A percentile compares a stretch with the other conserved stretches of the same genome.
Conservation (phyloP, 164 flowering plant genomes). For the Akebia trifoliata region DNA sequence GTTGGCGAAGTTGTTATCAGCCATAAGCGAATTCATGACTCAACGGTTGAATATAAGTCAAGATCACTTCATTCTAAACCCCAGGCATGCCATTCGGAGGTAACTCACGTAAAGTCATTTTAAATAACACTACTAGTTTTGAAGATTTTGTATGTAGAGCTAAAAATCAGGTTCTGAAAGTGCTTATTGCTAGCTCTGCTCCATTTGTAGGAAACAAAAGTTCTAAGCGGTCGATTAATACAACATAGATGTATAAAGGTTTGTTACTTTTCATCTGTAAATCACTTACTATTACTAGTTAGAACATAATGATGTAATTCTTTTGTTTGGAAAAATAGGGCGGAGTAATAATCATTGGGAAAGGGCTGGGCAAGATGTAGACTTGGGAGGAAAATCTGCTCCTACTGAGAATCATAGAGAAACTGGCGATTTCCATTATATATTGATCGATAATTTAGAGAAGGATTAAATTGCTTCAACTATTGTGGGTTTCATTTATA, state of each 20-base stretch:
- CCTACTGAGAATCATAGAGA: background rate
- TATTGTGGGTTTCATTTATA: conserved; percentile 33
- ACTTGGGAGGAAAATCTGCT: conserved; percentile 23
- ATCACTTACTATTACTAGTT: background rate
- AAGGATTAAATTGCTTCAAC: conserved; percentile 31
- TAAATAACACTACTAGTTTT: background rate
- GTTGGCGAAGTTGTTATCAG: background rate
- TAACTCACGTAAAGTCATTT: background rate
- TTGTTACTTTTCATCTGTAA: background rate
- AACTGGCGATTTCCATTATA: conserved; percentile 6
- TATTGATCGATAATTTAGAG: conserved; percentile 47
- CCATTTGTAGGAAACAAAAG: background rate
- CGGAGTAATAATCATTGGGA: background rate
- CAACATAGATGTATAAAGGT: conserved; percentile 1
- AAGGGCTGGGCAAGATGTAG: conserved; percentile 18
- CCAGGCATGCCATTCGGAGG: background rate
- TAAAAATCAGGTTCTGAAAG: background rate
- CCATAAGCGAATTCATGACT: background rate
- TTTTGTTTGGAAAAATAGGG: conserved; percentile 13
- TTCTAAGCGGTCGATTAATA: background rate
- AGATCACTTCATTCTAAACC: background rate
- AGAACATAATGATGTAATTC: conserved; percentile 4
- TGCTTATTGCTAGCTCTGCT: background rate
- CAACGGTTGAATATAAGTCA: background rate
- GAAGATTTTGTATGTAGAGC: background rate